phyloP scores from a whole-genome alignment of 768 basidiomycete genomes.

The Naganishia vishniacii region DNA sequence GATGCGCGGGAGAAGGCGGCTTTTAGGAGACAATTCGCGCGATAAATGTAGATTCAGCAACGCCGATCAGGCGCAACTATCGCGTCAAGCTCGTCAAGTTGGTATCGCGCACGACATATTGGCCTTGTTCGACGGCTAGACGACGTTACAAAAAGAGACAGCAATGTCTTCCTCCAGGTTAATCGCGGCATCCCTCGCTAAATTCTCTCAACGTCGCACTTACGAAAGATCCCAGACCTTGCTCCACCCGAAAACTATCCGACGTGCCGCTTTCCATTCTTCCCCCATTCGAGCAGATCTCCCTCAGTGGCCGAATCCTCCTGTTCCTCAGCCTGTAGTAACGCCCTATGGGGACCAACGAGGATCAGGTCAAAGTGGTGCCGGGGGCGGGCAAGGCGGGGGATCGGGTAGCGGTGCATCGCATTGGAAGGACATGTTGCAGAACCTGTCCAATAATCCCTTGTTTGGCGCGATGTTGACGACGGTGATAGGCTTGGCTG shows the following conservation, averaged over 20 bases:
- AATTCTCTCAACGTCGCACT: too few relatives aligned
- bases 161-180: too few relatives aligned
- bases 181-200: too few relatives aligned
- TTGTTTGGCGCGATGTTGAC: constrained; percentile 45
- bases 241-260: neutral
- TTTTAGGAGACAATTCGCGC: too few relatives aligned
- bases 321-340: constrained; percentile 39
- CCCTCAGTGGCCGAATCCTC: constrained; percentile 43
- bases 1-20: too few relatives aligned
- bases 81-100: too few relatives aligned
- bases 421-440: constrained; percentile 30
- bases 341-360: constrained; percentile 31
- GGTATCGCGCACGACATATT: too few relatives aligned
- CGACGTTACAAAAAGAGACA: too few relatives aligned
- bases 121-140: too few relatives aligned
- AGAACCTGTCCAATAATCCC: constrained; percentile 35
- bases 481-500: constrained; percentile 42
- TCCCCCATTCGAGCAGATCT: constrained; percentile 25
- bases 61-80: too few relatives aligned
- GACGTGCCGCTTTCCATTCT: neutral
- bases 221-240: neutral
- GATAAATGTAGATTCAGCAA: too few relatives aligned
- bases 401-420: neutral
- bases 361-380: neutral
- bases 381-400: neutral